Conservation (phyloP, 2,329 filamentous ascomycete genomes). For the Cadophora sp. region DNA sequence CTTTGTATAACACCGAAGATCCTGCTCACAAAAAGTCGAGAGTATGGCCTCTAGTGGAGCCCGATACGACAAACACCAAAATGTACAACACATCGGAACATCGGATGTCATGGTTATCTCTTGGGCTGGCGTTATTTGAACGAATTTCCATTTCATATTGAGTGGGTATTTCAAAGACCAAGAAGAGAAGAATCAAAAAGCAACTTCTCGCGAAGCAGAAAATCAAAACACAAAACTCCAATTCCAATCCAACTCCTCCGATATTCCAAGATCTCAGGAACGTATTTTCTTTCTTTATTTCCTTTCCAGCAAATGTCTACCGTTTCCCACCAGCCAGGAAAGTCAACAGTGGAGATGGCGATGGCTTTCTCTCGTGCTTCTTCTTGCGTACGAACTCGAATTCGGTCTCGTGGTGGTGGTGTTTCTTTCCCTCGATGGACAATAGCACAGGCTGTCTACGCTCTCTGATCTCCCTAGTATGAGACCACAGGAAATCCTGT, state of each 20-base stretch:
- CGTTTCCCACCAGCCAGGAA: constrained; percentile 42
- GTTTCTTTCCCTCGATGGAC: constrained; percentile 36
- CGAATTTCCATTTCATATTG: constrained; percentile 24
- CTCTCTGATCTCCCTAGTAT: constrained; percentile 63
- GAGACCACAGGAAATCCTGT: constrained; percentile 74
- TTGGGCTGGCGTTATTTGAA: neutral
- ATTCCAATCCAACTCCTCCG: constrained; percentile 17
- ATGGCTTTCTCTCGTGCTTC: constrained; percentile 40
- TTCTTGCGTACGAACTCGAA: constrained; percentile 43
- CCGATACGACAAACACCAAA: neutral
- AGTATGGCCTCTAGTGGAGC: neutral
- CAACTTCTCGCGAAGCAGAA: constrained; percentile 7
- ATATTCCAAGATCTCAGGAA: constrained; percentile 5
- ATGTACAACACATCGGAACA: neutral
- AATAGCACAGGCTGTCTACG: constrained; percentile 34
- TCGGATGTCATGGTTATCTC: neutral
- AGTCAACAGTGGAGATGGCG: constrained; percentile 41
- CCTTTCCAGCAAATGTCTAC: constrained; percentile 16
- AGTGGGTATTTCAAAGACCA: constrained; percentile 34
- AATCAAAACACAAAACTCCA: constrained; percentile 20
- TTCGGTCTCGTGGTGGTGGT: constrained; percentile 38
- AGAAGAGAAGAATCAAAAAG: neutral
- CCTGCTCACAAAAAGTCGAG: neutral
- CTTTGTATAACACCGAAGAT: constrained; percentile 12
- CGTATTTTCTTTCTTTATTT: constrained; percentile 11